These are phyloP conservation scores for Leccinum uliginosum DNA, from an alignment of 768 basidiomycete species.

Conservation along the genomic window DNA sequence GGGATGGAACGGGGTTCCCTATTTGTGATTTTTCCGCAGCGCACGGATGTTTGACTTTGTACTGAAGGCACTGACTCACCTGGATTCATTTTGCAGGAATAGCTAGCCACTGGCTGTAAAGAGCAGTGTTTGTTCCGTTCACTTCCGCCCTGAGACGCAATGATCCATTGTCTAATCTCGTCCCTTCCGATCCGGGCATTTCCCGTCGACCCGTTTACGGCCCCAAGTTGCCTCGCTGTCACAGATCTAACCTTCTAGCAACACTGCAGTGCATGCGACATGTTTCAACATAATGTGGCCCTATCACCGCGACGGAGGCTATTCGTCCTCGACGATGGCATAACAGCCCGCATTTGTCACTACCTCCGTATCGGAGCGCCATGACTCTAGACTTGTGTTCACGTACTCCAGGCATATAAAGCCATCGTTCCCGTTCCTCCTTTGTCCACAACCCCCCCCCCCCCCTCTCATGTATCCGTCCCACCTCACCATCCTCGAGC, in stretches of 20 bases:
- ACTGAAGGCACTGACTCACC: conserved; percentile 18
- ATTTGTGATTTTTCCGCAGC: conserved; percentile 13
- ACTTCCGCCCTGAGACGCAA: conserved; percentile 22
- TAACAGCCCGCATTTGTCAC: conserved; percentile 28
- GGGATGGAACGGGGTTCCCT: not conserved
- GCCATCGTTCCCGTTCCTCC: not conserved
- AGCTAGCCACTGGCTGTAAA: conserved; percentile 16
- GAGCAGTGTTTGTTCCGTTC: conserved; percentile 17
- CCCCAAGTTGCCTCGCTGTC: conserved; percentile 21
- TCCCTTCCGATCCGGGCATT: conserved; percentile 13
- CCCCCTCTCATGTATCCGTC: conserved; percentile 35
- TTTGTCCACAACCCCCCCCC: conserved; percentile 5
- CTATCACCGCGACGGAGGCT: conserved; percentile 34
- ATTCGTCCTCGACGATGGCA: conserved; percentile 24
- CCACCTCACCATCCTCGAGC: conserved; percentile 62
- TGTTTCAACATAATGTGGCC: conserved; percentile 33
- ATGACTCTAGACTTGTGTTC: conserved; percentile 14
- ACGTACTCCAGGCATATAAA: conserved; percentile 33
- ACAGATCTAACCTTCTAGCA: conserved; percentile 25
- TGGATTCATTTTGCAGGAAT: conserved; percentile 25
- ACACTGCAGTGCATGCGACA: conserved; percentile 31
- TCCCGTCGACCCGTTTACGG: conserved; percentile 23
- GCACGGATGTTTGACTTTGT: conserved; percentile 19
- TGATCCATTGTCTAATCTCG: conserved; percentile 19
- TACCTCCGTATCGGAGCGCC: conserved; percentile 28